Evolutionary conservation across 2,329 filamentous ascomycete genomes (phyloP), one percentile per base, ranked within the genome.

Genomic region (Exutisphaerella laricina): DNA sequence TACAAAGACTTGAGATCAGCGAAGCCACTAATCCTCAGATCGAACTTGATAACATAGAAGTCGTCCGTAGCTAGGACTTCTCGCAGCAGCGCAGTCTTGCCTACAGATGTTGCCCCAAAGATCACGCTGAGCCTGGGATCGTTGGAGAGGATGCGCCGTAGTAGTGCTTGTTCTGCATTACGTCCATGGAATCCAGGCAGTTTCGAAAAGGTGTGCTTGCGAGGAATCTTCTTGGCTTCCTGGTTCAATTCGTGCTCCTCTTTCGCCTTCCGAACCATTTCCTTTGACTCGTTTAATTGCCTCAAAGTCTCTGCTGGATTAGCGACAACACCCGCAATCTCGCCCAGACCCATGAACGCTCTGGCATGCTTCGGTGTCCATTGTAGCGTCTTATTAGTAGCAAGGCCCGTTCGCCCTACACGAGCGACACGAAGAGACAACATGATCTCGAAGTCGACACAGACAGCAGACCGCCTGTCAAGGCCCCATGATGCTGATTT

Each of bases 31-130:
- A 51, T 51, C 4, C 49, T 43, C 3, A 51, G 38, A 32, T 51
- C 49, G 17, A 51, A 51, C 22, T 51, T 51, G 20, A 51, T 43
- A 3, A 51, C 49, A 20, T 41, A 51, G 38, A 49, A 51, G 18
- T 51, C 49, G 7, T 51, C 49, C 2, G 49, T 49, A 5, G 49
- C 49, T 2, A 51, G 41, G 3, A 51, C 46, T 37, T 51, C 46
- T 13, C 49, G 18, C 36, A 51, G 38, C 21, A 51, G 31, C 8
- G 49, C 49, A 10, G 49, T 51, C 33, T 51, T 51, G 33, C 49
- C 49, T 16, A 51, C 49, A 23, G 43, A 46, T 3, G 49, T 51
- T 10, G 49, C 49, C 14, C 49, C 49, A 14, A 51, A 51, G 23
- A 51, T 39, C 4, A 49, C 49, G 18, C 43, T 51, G 28, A 51